Percentiles rank a stretch among this genome's conserved stretches.
These are phyloP conservation scores for Tardiomyces digboiensis DNA, from an alignment of 1,139 yeast species.

Conservation along the genomic window DNA sequence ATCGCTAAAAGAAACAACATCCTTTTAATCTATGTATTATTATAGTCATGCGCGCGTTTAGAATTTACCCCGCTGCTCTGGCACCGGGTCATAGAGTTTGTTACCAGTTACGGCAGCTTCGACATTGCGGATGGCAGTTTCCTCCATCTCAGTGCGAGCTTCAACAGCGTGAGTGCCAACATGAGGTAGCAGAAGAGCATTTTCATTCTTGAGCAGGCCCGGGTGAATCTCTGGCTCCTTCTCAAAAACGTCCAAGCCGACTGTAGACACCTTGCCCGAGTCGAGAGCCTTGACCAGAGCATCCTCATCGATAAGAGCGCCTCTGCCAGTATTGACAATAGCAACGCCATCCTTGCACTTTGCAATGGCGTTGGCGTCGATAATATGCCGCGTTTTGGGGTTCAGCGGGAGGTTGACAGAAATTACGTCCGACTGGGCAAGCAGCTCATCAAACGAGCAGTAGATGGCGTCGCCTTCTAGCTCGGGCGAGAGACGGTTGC, in stretches of 20 bases:
- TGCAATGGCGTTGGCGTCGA: constrained; percentile 41
- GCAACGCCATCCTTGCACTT: constrained; percentile 60
- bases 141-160: constrained; percentile 49
- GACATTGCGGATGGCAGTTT: constrained; percentile 39
- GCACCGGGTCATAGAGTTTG: constrained; percentile 40
- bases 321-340: constrained; percentile 75
- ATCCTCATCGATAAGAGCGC: constrained; percentile 59
- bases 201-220: constrained; percentile 26
- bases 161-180: constrained; percentile 56
- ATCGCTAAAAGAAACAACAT: no score
- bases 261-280: constrained; percentile 56
- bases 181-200: constrained; percentile 54
- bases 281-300: constrained; percentile 61
- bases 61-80: constrained; percentile 20
- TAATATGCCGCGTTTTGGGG: constrained; percentile 40
- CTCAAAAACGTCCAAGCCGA: constrained; percentile 74
- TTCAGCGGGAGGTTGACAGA: constrained; percentile 58
- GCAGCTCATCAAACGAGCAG: constrained; percentile 45
- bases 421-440: constrained; percentile 47
- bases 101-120: constrained; percentile 41
- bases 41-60: background rate
- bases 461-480: constrained; percentile 44
- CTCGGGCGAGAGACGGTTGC: constrained; percentile 43
- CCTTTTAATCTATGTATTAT: no score
- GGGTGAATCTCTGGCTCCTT: constrained; percentile 50